Conservation (phyloP, 176 grass and related monocot genomes). For the Ensete glaucum region DNA sequence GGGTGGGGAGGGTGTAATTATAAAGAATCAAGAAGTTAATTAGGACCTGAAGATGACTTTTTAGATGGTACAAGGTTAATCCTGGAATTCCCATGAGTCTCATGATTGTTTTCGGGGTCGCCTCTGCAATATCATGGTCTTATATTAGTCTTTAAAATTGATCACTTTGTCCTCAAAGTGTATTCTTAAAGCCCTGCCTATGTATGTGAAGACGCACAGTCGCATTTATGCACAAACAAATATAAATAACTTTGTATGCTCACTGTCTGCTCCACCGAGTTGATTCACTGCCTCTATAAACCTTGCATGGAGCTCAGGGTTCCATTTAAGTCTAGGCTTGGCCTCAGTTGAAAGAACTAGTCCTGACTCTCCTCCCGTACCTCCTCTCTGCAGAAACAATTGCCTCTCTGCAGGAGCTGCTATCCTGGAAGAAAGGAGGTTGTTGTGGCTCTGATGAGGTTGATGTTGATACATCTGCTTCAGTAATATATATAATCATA, state of each 20-base stretch:
- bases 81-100: conserved; percentile 26
- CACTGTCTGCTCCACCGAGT: conserved; percentile 94
- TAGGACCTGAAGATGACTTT: conserved; percentile 33
- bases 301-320: conserved; percentile 87
- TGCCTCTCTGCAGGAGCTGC: conserved; percentile 63
- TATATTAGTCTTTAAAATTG: neutral
- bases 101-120: conserved; percentile 26
- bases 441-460: conserved; percentile 30
- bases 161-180: neutral
- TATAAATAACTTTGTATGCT: conserved; percentile 16
- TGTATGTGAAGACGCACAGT: neutral
- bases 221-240: neutral
- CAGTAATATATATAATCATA: neutral
- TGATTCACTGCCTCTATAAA: conserved; percentile 97
- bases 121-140: conserved; percentile 12
- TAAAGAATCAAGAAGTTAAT: neutral
- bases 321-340: conserved; percentile 98
- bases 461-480: conserved; percentile 80
- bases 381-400: conserved; percentile 69
- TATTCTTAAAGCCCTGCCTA: neutral
- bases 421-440: conserved; percentile 53
- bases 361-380: conserved; percentile 67
- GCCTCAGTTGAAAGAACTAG: conserved; percentile 94
- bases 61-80: conserved; percentile 23
- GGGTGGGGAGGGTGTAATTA: neutral